Evolutionary conservation across 192 early-diverging fungal species (phyloP), one percentile per base, ranked within the genome.

Genomic region (Linnemannia schmuckeri): DNA sequence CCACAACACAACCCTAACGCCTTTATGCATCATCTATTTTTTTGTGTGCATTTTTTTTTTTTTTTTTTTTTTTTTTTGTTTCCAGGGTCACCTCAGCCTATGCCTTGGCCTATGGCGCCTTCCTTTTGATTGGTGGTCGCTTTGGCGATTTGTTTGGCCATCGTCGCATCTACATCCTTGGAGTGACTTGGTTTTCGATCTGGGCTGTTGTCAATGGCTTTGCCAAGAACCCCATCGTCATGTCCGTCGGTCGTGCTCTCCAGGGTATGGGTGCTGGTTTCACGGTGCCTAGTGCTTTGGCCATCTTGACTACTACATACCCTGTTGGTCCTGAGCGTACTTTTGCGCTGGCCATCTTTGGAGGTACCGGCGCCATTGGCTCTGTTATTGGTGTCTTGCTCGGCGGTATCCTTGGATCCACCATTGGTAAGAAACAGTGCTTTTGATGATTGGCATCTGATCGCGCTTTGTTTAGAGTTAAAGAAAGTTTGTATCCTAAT

Each of bases 141-240:
- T 35, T 88, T 24, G 86, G 86, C 20, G 86, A 88, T 72, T 30
- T 88, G 20, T 88, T 82, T 76, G 86, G 86, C 20, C 81, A 88
- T 63, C 86, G 86, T 22, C 54, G 74, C 10, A 79, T 82, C 27
- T 88, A 66, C 30, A 54, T 82, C 15, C 30, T 74, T 12, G 86
- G 86, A 33, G 72, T 88, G 12, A 47, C 72, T 13, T 72, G 80
- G 72, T 88, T 88, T 40, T 47, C 76, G 2, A 78, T 88, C 46
- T 78, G 80, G 63, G 54, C 86, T 1, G 18, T 88, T 17, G 71
- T 88, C 38, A 88, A 82, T 38, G 86, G 72, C 8, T 73, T 88
- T n/a, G 80, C 86, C 18, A 74, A 78, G 38, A 38, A 88, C 42
- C 76, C 75, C 30, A 42, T 82, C 37, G 38, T 88, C n/a, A 75